A percentile compares a stretch with the other conserved stretches of the same genome.
phyloP scores from a whole-genome alignment of 768 basidiomycete genomes.

The Pleurotus giganteus region DNA sequence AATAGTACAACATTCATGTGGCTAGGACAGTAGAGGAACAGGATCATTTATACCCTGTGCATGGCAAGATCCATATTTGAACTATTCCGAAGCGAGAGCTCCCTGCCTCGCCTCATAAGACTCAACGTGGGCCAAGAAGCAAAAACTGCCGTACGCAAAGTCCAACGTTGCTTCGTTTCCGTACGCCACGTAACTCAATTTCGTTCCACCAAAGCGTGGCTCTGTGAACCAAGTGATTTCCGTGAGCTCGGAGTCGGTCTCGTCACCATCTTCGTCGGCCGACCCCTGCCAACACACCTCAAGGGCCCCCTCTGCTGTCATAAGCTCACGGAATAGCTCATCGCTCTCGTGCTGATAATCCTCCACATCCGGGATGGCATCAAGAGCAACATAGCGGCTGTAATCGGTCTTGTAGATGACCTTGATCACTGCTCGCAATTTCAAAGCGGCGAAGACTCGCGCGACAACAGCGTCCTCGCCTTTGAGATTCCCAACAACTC shows the following conservation, averaged over 20 bases:
- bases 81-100: too few relatives aligned
- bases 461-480: constrained; percentile 4
- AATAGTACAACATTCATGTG: too few relatives aligned
- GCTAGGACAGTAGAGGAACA: too few relatives aligned
- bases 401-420: neutral
- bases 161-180: neutral
- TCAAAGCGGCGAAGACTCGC: neutral
- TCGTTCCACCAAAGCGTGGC: neutral
- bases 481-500: constrained; percentile 3
- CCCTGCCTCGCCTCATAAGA: neutral
- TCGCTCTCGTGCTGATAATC: neutral
- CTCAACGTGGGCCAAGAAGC: neutral
- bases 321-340: neutral
- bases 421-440: neutral
- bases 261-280: neutral
- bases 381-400: neutral
- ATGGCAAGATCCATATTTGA: too few relatives aligned
- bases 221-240: neutral
- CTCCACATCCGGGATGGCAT: neutral
- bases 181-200: neutral
- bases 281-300: neutral
- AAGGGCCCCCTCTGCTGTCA: neutral
- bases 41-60: too few relatives aligned
- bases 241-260: neutral
- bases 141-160: neutral